Evolutionary conservation across 192 early-diverging fungal species (phyloP).

Genomic region (Umbelopsis ramanniana): DNA sequence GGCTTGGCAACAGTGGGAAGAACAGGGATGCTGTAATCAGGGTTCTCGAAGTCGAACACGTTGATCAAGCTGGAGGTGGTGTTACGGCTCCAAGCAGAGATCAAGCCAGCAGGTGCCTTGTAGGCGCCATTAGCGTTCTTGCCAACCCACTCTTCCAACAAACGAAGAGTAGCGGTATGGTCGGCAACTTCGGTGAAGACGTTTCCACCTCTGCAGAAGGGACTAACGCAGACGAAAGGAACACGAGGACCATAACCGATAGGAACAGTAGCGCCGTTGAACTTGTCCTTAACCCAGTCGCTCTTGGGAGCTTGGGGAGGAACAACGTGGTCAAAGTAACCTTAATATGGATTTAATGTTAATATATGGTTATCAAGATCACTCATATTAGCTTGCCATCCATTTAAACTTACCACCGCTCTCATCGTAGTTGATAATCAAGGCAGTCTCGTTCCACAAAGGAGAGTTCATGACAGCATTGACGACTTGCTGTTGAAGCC

Average conservation of each 20-base stretch:
- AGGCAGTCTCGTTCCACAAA: slow-evolving; percentile 26
- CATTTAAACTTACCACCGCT: slow-evolving; percentile 21
- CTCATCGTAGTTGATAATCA: slow-evolving; percentile 39
- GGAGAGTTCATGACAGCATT: slow-evolving; percentile 31
- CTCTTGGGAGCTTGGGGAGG: slow-evolving; percentile 20
- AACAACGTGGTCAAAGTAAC: slow-evolving; percentile 31
- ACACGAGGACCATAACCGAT: slow-evolving; percentile 28
- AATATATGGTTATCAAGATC: no score
- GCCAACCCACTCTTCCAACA: slow-evolving; percentile 34
- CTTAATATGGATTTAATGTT: background rate
- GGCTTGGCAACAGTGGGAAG: slow-evolving; percentile 25
- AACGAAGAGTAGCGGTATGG: slow-evolving; percentile 25
- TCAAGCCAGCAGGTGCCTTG: slow-evolving; percentile 25
- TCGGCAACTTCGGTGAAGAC: slow-evolving; percentile 33
- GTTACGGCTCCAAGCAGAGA: slow-evolving; percentile 17
- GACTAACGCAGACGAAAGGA: slow-evolving; percentile 26
- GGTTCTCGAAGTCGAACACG: slow-evolving; percentile 25
- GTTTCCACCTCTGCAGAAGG: slow-evolving; percentile 30
- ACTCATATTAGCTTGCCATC: no score
- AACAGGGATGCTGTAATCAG: slow-evolving; percentile 23
- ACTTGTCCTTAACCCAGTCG: slow-evolving; percentile 26
- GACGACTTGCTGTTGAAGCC: slow-evolving; percentile 35
- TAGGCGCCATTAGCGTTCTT: slow-evolving; percentile 22
- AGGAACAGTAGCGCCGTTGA: background rate
- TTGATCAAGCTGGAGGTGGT: slow-evolving; percentile 15